Conservation (phyloP, 163 green algal species). For the Chlamydomonas reinhardtii region DNA sequence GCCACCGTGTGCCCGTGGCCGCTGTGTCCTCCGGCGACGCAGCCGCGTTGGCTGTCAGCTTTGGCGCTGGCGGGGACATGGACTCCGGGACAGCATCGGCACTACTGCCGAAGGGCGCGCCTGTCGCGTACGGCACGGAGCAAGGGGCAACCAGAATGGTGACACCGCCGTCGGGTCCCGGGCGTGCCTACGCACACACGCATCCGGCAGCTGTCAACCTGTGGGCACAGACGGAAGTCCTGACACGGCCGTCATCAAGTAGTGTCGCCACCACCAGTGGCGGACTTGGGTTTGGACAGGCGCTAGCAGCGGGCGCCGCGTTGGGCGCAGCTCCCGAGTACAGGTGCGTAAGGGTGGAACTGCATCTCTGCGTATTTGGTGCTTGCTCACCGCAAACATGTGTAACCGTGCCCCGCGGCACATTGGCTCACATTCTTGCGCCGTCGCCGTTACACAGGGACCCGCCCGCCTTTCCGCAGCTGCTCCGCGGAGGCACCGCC, state of each 20-base stretch:
- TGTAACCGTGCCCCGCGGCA: not conserved
- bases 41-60: no score
- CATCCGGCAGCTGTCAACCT: not conserved
- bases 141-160: not conserved
- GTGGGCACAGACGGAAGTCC: not conserved
- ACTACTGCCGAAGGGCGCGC: no score
- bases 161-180: not conserved
- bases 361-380: not conserved
- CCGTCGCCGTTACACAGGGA: not conserved
- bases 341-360: not conserved
- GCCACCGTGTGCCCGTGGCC: no score
- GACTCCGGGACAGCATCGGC: no score
- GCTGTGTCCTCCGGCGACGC: no score
- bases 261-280: no score
- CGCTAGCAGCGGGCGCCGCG: no score
- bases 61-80: no score
- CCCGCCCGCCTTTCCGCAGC: not conserved
- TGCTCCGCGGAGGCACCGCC: not conserved
- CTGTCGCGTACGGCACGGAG: no score
- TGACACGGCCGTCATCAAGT: not conserved
- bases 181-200: no score
- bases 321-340: not conserved
- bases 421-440: not conserved
- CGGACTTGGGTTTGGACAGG: no score
- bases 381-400: not conserved